Evolutionary conservation across 2,329 filamentous ascomycete species (phyloP), one percentile per base, ranked within the genome.

Genomic region (Knufia petricola): DNA sequence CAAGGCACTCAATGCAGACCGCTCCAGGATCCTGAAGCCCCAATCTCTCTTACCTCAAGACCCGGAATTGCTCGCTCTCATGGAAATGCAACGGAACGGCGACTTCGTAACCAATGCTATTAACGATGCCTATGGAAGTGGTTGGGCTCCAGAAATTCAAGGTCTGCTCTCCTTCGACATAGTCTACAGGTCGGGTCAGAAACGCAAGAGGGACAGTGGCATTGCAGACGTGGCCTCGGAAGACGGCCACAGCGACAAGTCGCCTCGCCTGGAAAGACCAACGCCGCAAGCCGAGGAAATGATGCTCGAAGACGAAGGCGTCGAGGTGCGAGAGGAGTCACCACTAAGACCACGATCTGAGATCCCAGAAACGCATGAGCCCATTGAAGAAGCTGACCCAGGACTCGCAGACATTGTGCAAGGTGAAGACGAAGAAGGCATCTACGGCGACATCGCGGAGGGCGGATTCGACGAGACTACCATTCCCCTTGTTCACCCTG

Each of bases 141-240:
- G 79, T 36, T 95, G 88, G 89, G 90, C 90, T 2, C 90, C 90
- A 1, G 92, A 98, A 67, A 76, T 98, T 17, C 83, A 87, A 52
- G 87, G 85, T n/a, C 80, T 98, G 59, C 72, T 96, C n/a, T 94
- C 88, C 1, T 73, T 95, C 36, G 87, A 94, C 55, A 77, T 86
- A 12, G 77, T 94, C 13, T 82, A 82, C 52, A 81, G 81, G 50
- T 77, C 82, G 36, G 84, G 81, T 50, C 87, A 94, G 52, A 98
- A 96, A 77, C 80, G 92, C 51, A 98, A 98, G 75, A 82, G 92
- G 37, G 88, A 95, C 61, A 88, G 84, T 59, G 88, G 85, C 20
- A 79, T 92, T 55, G 85, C 84, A 38, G 87, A 90, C 60, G 76
- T 92, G 54, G 55, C 51, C 23, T 85, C 84, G 54, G 81, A 84